Conservation (phyloP, 2,329 filamentous ascomycete genomes). For the Colletotrichum horii region DNA sequence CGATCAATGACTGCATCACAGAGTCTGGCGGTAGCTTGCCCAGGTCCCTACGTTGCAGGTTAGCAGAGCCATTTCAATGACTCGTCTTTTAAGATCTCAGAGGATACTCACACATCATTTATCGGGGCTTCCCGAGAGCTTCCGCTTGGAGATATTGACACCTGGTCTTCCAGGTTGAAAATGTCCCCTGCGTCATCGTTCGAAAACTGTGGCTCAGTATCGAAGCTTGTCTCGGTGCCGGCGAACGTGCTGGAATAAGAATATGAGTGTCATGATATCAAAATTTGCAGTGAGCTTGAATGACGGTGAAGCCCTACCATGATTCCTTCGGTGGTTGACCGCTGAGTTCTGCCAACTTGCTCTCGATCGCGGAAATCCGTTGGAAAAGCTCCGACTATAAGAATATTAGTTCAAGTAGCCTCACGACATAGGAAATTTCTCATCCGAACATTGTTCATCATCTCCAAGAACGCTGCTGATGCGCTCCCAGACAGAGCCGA, state of each 20-base stretch:
- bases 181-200: neutral
- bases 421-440: fast-evolving
- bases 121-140: neutral
- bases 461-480: neutral
- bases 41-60: neutral
- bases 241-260: neutral
- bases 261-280: neutral
- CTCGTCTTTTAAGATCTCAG: neutral
- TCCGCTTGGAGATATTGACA: neutral
- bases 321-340: neutral
- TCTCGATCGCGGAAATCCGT: neutral
- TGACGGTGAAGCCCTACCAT: neutral
- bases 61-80: neutral
- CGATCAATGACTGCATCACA: neutral
- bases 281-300: fast-evolving
- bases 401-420: neutral
- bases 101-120: neutral
- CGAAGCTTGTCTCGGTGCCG: neutral
- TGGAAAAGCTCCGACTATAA: neutral
- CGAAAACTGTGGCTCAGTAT: neutral
- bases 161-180: neutral
- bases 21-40: neutral
- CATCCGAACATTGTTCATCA: neutral
- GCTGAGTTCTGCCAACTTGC: neutral
- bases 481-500: neutral